Percentiles rank a stretch among this genome's conserved stretches.
Evolutionary conservation across 2,329 filamentous ascomycete species (phyloP).

Genomic region (Bipolaris victoriae): DNA sequence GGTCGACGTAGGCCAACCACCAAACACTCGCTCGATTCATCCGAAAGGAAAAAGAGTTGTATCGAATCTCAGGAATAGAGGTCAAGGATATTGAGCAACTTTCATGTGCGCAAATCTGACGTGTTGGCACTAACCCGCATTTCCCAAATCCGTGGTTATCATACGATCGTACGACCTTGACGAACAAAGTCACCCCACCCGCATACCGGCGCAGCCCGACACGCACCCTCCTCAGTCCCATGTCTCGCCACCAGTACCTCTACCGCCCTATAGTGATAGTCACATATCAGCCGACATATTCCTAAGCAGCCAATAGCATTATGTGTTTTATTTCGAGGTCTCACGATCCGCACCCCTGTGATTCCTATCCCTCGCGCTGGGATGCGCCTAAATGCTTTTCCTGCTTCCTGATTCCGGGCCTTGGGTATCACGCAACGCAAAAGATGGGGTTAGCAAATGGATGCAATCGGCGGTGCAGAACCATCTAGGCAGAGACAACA

Average conservation of each 20-base stretch:
- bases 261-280: background rate
- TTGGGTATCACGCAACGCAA: background rate
- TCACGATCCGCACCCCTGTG: background rate
- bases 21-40: background rate
- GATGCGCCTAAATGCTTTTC: constrained; percentile 1
- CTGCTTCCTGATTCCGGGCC: background rate
- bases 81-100: too few species aligned
- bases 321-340: background rate
- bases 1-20: background rate
- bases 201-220: constrained; percentile 8
- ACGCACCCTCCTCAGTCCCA: background rate
- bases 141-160: background rate
- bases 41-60: background rate
- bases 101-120: background rate
- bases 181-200: constrained; percentile 9
- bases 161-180: constrained; percentile 12
- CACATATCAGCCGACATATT: background rate
- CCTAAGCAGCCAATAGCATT: background rate
- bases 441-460: background rate
- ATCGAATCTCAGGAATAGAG: background rate
- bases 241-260: constrained; percentile 9
- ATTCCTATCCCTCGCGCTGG: background rate
- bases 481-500: background rate
- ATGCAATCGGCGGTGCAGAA: background rate
- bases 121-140: background rate